Evolutionary conservation across 2,329 filamentous ascomycete genomes (phyloP).

Genomic region (Fusarium sp.): DNA sequence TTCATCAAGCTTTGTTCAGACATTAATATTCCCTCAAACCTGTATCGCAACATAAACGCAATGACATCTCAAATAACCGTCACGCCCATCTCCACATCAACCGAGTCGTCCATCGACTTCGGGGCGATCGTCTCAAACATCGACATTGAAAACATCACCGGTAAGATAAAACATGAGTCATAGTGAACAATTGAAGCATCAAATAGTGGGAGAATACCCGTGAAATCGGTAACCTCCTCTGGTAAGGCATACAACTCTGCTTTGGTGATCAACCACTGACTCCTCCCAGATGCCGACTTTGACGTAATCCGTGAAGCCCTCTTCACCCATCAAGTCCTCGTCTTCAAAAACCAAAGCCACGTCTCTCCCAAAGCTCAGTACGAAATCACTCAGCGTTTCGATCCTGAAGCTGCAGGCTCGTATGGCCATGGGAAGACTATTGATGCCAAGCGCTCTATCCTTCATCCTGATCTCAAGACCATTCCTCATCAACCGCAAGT

Average conservation of each 20-base stretch:
- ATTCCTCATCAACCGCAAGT: conserved; percentile 80
- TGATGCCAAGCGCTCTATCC: conserved; percentile 71
- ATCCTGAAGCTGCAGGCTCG: conserved; percentile 69
- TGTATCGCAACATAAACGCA: neutral
- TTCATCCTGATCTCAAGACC: conserved; percentile 84
- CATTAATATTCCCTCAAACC: neutral
- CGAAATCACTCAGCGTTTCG: conserved; percentile 78
- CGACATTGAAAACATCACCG: conserved; percentile 71
- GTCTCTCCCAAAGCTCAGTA: conserved; percentile 78
- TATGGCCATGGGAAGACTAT: conserved; percentile 84
- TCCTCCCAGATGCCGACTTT: conserved; percentile 69
- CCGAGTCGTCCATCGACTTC: conserved; percentile 63
- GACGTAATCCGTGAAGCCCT: conserved; percentile 71
- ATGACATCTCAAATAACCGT: conserved; percentile 50
- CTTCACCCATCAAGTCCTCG: conserved; percentile 75
- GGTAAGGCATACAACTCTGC: conserved; percentile 53
- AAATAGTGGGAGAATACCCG: conserved; percentile 63
- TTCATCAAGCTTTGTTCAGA: neutral
- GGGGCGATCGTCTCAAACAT: conserved; percentile 69
- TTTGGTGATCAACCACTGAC: conserved; percentile 32
- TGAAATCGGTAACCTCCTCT: conserved; percentile 70
- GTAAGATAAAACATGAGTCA: conserved; percentile 55
- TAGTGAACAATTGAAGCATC: conserved; percentile 16
- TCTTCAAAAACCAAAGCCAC: conserved; percentile 75
- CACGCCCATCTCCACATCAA: conserved; percentile 52